Percentiles rank a stretch among this genome's conserved stretches.
Evolutionary conservation across 306 rosid genomes (phyloP).

Genomic region (Prunus dulcis): DNA sequence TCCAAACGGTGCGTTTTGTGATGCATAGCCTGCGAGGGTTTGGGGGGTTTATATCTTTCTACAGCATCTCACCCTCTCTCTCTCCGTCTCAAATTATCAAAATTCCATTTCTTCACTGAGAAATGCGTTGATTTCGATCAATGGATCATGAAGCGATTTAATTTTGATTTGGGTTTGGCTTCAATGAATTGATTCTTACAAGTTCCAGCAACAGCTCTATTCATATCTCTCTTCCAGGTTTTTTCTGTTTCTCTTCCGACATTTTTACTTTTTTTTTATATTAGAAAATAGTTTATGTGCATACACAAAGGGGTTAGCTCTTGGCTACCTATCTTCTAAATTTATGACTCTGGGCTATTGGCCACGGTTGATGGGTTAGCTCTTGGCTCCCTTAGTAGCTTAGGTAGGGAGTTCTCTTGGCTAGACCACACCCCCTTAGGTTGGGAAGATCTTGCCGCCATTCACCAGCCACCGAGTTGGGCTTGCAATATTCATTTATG

Average conservation of each 20-base stretch:
- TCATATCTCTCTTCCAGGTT: not conserved
- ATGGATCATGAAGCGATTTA: not conserved
- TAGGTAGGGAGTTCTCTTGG: too few relatives aligned
- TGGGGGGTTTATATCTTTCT: not conserved
- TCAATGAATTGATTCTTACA: not conserved
- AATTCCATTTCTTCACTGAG: not conserved
- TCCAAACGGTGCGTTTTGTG: not conserved
- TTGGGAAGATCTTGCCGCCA: too few relatives aligned
- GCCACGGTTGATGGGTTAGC: too few relatives aligned
- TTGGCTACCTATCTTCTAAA: too few relatives aligned
- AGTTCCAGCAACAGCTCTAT: not conserved
- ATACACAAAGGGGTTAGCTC: not conserved
- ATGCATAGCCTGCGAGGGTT: not conserved
- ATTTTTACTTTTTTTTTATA: not conserved
- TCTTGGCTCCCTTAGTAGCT: too few relatives aligned
- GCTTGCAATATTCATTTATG: too few relatives aligned
- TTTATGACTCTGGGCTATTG: too few relatives aligned
- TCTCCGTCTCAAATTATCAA: not conserved
- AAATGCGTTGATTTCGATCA: not conserved
- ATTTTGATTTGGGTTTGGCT: not conserved
- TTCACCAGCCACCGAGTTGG: too few relatives aligned
- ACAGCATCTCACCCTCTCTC: not conserved
- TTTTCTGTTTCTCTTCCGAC: not conserved
- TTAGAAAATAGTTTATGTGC: not conserved
- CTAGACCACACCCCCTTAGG: too few relatives aligned